These are phyloP conservation scores for Monosporascus cannonballus DNA, from an alignment of 2,329 filamentous ascomycete genomes.

Conservation along the genomic window DNA sequence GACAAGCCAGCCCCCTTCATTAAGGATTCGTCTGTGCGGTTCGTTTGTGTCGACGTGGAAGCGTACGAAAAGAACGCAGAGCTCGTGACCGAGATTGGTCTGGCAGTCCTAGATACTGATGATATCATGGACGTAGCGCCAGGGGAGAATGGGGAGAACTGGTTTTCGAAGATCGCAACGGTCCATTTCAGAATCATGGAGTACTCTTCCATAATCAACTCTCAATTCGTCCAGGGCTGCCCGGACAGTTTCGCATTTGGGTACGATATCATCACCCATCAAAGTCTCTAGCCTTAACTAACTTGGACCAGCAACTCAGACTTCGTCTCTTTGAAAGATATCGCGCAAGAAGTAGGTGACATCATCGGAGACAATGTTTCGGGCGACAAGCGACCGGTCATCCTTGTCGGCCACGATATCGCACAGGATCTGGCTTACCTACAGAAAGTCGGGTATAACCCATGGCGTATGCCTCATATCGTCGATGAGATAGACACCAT, in stretches of 20 bases:
- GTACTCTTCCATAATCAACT: constrained; percentile 59
- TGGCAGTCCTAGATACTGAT: constrained; percentile 71
- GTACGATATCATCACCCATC: constrained; percentile 32
- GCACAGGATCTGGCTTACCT: constrained; percentile 64
- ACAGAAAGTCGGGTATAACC: constrained; percentile 55
- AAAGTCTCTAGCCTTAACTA: constrained; percentile 3
- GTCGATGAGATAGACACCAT: constrained; percentile 68
- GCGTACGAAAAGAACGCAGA: constrained; percentile 63
- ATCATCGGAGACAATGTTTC: constrained; percentile 28
- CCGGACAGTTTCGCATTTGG: constrained; percentile 73
- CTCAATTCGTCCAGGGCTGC: constrained; percentile 62
- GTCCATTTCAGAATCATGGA: constrained; percentile 76
- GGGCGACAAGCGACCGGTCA: constrained; percentile 38
- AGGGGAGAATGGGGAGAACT: constrained; percentile 55
- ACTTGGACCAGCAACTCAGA: constrained; percentile 32
- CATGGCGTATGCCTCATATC: constrained; percentile 46
- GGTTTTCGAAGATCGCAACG: constrained; percentile 60
- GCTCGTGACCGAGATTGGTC: constrained; percentile 77
- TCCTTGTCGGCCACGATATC: constrained; percentile 76
- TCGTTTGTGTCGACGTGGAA: constrained; percentile 79
- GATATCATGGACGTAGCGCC: constrained; percentile 49
- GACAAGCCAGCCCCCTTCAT: constrained; percentile 36
- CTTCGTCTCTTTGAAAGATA: constrained; percentile 29
- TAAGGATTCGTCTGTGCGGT: constrained; percentile 53
- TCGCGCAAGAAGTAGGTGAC: constrained; percentile 28